phyloP scores from a whole-genome alignment of 2,329 filamentous ascomycete species.

The Fusarium nygamai region DNA sequence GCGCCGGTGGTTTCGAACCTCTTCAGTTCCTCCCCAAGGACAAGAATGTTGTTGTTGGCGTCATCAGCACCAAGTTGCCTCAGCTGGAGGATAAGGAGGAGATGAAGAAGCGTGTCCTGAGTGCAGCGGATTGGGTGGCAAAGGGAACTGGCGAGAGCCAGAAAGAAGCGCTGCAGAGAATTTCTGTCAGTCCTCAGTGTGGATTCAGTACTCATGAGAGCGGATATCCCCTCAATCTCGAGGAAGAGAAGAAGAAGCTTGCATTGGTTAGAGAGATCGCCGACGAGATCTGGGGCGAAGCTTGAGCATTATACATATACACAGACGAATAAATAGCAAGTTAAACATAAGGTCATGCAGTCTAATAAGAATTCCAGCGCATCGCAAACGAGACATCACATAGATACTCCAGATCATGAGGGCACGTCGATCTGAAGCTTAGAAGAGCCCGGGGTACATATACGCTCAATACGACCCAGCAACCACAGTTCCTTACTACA shows the following conservation, averaged over 20 bases:
- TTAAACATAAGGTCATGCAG: not conserved
- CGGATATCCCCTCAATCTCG: conserved; percentile 74
- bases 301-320: conserved; percentile 16
- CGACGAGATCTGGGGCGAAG: conserved; percentile 72
- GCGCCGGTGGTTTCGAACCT: conserved; percentile 73
- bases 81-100: conserved; percentile 71
- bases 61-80: conserved; percentile 71
- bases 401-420: too few species aligned
- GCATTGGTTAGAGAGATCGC: conserved; percentile 76
- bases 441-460: fast-evolving
- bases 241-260: conserved; percentile 80
- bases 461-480: fast-evolving
- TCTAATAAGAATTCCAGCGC: not conserved
- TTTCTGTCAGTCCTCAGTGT: conserved; percentile 77
- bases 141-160: conserved; percentile 71
- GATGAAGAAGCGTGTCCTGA: conserved; percentile 67
- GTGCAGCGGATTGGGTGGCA: conserved; percentile 74
- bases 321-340: not conserved
- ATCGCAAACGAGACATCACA: too few species aligned
- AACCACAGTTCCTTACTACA: not conserved
- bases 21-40: conserved; percentile 67
- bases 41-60: conserved; percentile 72
- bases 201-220: conserved; percentile 79
- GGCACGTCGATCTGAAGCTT: not conserved
- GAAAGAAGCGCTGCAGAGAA: conserved; percentile 74